phyloP scores from a whole-genome alignment of 2,329 filamentous ascomycete species.

The Colletotrichum higginsianum region DNA sequence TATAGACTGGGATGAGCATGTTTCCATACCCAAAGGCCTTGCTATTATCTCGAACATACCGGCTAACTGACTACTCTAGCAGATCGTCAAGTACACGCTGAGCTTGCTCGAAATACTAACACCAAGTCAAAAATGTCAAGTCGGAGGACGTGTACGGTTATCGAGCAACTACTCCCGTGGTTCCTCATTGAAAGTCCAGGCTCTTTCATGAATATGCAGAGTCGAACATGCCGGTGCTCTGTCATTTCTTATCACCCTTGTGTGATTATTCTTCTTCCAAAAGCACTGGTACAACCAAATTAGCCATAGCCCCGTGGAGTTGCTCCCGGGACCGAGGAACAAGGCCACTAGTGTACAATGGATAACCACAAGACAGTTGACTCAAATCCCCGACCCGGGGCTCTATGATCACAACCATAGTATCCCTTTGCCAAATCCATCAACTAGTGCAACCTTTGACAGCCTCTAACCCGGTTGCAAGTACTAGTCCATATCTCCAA shows the following conservation, averaged over 20 bases:
- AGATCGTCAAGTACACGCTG: too few relatives aligned
- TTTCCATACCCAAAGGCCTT: not conserved
- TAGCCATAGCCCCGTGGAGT: constrained; percentile 78
- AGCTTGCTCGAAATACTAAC: constrained; percentile 65
- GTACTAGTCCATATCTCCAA: constrained; percentile 69
- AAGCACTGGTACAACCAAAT: constrained; percentile 78
- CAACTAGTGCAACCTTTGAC: constrained; percentile 77
- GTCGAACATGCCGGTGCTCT: constrained; percentile 71
- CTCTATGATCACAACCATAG: constrained; percentile 72
- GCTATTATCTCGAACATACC: not conserved
- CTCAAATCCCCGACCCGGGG: constrained; percentile 71
- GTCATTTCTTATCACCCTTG: constrained; percentile 74
- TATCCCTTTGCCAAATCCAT: constrained; percentile 70
- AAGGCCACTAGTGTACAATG: constrained; percentile 80
- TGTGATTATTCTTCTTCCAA: constrained; percentile 78
- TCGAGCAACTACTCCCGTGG: constrained; percentile 64
- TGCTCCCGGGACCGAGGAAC: constrained; percentile 83
- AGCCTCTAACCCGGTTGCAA: constrained; percentile 73
- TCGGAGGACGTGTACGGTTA: constrained; percentile 73
- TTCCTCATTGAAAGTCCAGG: constrained; percentile 73
- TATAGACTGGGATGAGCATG: constrained; percentile 69
- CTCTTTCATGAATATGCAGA: constrained; percentile 69
- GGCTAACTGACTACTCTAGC: constrained; percentile 60
- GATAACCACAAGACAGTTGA: constrained; percentile 75
- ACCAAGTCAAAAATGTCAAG: constrained; percentile 70